These are phyloP conservation scores for Neltuma alba DNA, from an alignment of 306 rosid genomes.

Conservation along the genomic window DNA sequence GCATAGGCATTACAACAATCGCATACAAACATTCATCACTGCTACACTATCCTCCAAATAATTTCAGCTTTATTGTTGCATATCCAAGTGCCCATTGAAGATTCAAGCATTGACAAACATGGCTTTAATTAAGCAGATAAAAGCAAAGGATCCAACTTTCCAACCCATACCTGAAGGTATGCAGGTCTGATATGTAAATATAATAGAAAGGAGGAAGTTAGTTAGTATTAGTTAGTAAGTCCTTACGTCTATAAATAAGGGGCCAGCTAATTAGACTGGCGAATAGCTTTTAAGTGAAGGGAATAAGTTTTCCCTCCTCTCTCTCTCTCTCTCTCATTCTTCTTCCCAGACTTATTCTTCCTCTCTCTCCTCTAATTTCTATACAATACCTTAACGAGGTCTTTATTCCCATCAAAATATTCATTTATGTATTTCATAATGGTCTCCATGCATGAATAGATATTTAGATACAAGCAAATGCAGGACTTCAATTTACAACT, in stretches of 20 bases:
- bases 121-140: neutral
- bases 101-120: slow-evolving; percentile 5
- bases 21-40: slow-evolving; percentile 8
- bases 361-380: no score
- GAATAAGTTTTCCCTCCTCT: no score
- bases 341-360: no score
- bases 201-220: no score
- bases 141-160: slow-evolving; percentile 14
- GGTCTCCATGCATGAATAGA: neutral
- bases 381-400: no score
- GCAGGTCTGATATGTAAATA: no score
- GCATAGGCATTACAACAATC: neutral
- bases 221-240: no score
- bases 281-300: no score
- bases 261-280: no score
- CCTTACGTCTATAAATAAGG: no score
- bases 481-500: slow-evolving; percentile 10
- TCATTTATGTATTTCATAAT: neutral
- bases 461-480: neutral
- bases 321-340: no score
- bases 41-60: slow-evolving; percentile 5
- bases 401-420: slow-evolving; percentile 1
- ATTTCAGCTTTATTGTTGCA: slow-evolving; percentile 6
- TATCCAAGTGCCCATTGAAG: neutral
- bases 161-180: slow-evolving; percentile 30